Base-by-base conservation (phyloP, 2,329 filamentous ascomycete species). In the Daldinia eschscholtzii region DNA sequence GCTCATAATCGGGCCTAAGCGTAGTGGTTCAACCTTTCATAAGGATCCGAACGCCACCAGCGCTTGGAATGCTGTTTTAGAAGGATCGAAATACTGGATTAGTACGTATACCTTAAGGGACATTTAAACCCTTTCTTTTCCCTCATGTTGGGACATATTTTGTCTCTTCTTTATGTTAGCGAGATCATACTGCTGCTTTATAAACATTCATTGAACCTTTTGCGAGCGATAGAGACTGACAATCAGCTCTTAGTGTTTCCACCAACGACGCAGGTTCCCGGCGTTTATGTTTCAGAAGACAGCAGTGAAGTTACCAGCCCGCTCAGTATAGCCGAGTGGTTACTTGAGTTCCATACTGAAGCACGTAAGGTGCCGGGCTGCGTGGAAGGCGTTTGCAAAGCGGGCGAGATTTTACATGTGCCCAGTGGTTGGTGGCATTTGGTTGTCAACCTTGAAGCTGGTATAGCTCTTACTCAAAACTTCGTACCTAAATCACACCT, bases 401-500 rank as follows among this genome's bases (percentile, higher is more conserved):
- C 90, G 46, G 95, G 95, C 1, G 96, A 98, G 79, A 91, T 98
- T 15, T 81, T 98, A 57, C 93, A 98, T 77, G 95, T 98, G 5
- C 95, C 96, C 0, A 94, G 91, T 58, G 94, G 95, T 5, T 98
- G 95, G 95, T 98, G 96, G 90, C 95, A 98, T 83, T 83, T 98
- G 35, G 96, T 98, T 9, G 90, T 98, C 52, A 98, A 98, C 76
- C 83, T 97, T 1, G 92, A 94, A 73, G 86, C 88, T 12, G 92
- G 92, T 48, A 92, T 98, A 70, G 96, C 95, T 3, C 86, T 98
- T 71, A 98, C 95, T 6, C 95, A 98, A 79, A 98, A 98, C 78
- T 98, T 98, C 77, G 93, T 98, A 12, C 94, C 96, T 42, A 83
- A 83, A 68, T 89, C 89, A 3, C 91, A 95, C 75, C 81, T 98